Evolutionary conservation across 2,329 filamentous ascomycete species (phyloP).

Genomic region (Aspergillus arachidicola): DNA sequence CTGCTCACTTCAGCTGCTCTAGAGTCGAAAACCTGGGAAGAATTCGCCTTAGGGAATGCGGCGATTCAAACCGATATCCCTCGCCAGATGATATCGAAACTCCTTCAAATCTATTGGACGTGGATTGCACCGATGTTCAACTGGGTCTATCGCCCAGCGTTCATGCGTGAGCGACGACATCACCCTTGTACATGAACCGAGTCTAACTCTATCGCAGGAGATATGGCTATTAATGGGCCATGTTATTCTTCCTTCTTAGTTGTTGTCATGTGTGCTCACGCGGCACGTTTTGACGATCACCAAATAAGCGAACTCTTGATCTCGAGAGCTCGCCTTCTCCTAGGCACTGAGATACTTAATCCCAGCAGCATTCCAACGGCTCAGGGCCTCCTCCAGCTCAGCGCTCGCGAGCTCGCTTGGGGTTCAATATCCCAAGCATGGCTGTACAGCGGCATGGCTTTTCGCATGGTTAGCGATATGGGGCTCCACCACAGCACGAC

Average conservation of each 20-base stretch:
- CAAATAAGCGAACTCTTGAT: constrained; percentile 18
- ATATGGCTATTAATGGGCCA: constrained; percentile 25
- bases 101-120: constrained; percentile 33
- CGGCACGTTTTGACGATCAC: constrained; percentile 18
- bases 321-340: constrained; percentile 24
- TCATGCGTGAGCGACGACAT: constrained; percentile 25
- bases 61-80: constrained; percentile 27
- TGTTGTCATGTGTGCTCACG: constrained; percentile 22
- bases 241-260: constrained; percentile 20
- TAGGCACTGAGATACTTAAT: constrained; percentile 31
- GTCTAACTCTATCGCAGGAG: background rate
- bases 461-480: constrained; percentile 34
- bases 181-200: constrained; percentile 3
- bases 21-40: constrained; percentile 8
- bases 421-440: constrained; percentile 30
- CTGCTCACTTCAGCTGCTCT: constrained; percentile 9
- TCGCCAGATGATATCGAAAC: constrained; percentile 24
- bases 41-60: constrained; percentile 7
- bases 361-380: constrained; percentile 31
- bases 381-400: constrained; percentile 33
- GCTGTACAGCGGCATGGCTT: constrained; percentile 33
- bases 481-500: constrained; percentile 30
- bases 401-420: constrained; percentile 30
- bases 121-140: constrained; percentile 33
- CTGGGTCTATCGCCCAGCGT: constrained; percentile 33